phyloP scores from a whole-genome alignment of 768 basidiomycete species.

The Dentipellis fragilis region DNA sequence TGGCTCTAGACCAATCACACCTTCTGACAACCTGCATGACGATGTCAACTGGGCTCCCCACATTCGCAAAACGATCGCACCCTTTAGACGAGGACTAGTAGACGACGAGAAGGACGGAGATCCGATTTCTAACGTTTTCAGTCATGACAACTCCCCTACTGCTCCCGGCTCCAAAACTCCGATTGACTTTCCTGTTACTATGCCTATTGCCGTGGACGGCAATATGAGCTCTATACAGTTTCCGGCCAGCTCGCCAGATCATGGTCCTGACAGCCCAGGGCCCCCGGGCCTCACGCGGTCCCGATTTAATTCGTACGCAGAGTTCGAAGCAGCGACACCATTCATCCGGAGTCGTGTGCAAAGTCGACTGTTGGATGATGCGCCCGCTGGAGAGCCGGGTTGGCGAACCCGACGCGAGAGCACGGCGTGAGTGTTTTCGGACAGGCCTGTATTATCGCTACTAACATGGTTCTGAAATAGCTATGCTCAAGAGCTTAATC shows the following conservation, averaged over 20 bases:
- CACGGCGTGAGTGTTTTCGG: conserved; percentile 58
- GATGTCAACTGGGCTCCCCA: conserved; percentile 27
- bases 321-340: conserved; percentile 63
- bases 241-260: conserved; percentile 72
- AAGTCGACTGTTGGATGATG: conserved; percentile 53
- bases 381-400: conserved; percentile 49
- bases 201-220: conserved; percentile 41
- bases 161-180: conserved; percentile 39
- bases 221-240: conserved; percentile 71
- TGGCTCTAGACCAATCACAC: conserved; percentile 42
- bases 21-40: conserved; percentile 36
- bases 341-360: conserved; percentile 82
- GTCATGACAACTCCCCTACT: conserved; percentile 32
- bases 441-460: not conserved
- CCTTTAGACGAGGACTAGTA: conserved; percentile 63
- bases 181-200: conserved; percentile 45
- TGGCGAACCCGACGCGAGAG: conserved; percentile 87
- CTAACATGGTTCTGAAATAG: conserved; percentile 25
- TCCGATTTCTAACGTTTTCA: conserved; percentile 30
- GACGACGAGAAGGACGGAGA: conserved; percentile 66
- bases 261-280: conserved; percentile 30
- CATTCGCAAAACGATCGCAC: conserved; percentile 48
- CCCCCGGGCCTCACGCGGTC: conserved; percentile 50
- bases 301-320: conserved; percentile 62
- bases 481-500: conserved; percentile 75